phyloP scores from a whole-genome alignment of 345 rosid species.

The Limnanthes douglasii region DNA sequence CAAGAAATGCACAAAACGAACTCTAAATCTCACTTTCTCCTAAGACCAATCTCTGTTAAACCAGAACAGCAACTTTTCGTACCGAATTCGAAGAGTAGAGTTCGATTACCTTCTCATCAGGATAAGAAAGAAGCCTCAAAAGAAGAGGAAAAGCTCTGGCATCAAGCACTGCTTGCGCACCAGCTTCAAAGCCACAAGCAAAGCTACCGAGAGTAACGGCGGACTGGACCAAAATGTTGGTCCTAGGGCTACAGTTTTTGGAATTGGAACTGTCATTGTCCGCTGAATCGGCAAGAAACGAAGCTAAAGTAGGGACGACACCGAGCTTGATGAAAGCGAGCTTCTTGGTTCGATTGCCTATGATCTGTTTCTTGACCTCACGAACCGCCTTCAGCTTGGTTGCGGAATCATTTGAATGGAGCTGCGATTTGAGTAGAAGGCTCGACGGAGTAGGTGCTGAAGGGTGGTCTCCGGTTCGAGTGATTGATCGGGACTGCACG shows the following conservation, averaged over 20 bases:
- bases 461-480: no score
- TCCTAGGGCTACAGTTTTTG: no score
- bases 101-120: constrained; percentile 43
- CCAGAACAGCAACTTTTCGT: no score
- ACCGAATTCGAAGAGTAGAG: constrained; percentile 9
- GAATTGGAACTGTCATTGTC: constrained; percentile 9
- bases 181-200: constrained; percentile 88
- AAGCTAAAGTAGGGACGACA: constrained; percentile 61
- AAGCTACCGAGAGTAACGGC: constrained; percentile 86
- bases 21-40: no score
- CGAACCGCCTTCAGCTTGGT: constrained; percentile 77
- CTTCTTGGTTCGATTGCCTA: constrained; percentile 87
- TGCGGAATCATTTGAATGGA: constrained; percentile 41
- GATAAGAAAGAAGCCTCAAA: constrained; percentile 38
- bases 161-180: constrained; percentile 71
- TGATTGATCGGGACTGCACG: no score
- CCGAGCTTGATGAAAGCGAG: constrained; percentile 73
- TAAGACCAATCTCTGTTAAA: no score
- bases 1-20: no score
- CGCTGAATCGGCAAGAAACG: constrained; percentile 37
- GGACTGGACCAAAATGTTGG: constrained; percentile 60
- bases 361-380: constrained; percentile 80
- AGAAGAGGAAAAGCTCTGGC: constrained; percentile 59
- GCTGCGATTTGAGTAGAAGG: constrained; percentile 47
- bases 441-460: no score